Evolutionary conservation across 805 yeast genomes (phyloP).

Genomic region (Pichia manshurica): DNA sequence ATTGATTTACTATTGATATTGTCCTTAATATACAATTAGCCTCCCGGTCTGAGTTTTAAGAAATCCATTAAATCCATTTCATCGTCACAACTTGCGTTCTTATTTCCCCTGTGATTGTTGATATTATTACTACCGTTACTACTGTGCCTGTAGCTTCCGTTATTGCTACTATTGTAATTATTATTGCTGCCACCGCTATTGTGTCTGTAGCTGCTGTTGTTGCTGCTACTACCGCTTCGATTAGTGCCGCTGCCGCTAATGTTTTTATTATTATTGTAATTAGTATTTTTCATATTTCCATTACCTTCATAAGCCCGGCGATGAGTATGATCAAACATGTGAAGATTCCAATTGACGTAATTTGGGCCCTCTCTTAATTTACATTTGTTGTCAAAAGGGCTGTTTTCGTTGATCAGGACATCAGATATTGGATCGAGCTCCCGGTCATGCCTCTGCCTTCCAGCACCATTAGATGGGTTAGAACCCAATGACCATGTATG

Average conservation of each 20-base stretch:
- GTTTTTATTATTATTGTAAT: background rate
- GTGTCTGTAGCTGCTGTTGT: background rate
- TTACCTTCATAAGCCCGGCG: background rate
- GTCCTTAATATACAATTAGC: background rate
- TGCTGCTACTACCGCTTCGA: too few species aligned
- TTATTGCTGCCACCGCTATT: background rate
- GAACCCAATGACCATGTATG: constrained; percentile 13
- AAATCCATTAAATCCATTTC: constrained; percentile 24
- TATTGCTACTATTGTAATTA: background rate
- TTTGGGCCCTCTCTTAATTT: background rate
- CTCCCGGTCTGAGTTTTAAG: constrained; percentile 26
- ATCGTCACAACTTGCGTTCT: background rate
- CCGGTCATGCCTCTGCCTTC: constrained; percentile 1
- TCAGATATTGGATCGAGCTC: background rate
- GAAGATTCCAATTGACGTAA: constrained; percentile 11
- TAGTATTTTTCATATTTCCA: background rate
- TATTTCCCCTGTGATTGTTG: background rate
- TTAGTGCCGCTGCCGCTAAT: too few species aligned
- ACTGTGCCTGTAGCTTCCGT: background rate
- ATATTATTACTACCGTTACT: background rate
- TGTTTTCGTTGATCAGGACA: background rate
- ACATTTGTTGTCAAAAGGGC: constrained; percentile 5
- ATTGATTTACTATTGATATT: background rate
- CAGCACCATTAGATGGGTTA: constrained; percentile 4
- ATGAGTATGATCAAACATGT: constrained; percentile 13